These are phyloP conservation scores for Colletotrichum truncatum DNA, from an alignment of 2,329 filamentous ascomycete genomes.

Conservation along the genomic window DNA sequence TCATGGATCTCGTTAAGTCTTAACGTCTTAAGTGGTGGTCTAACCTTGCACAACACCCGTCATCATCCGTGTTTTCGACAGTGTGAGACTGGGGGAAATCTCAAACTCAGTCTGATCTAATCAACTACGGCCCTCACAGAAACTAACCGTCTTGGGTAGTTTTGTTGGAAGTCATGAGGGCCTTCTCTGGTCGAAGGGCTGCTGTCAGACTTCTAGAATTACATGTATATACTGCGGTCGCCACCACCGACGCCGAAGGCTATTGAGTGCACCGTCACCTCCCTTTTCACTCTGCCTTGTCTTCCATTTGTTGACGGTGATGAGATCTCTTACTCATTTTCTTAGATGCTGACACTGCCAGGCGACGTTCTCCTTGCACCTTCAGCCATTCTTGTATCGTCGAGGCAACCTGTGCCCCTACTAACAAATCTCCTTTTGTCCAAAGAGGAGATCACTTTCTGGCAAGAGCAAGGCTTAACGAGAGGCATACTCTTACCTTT, in stretches of 20 bases:
- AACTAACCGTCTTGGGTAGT: conserved; percentile 25
- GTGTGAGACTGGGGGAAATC: conserved; percentile 45
- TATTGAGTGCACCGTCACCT: not conserved
- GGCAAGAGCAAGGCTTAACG: not conserved
- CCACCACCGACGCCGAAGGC: not conserved
- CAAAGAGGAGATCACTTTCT: not conserved
- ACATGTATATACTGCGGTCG: conserved; percentile 14
- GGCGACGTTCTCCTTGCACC: no score
- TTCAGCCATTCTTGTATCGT: not conserved
- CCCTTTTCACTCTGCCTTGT: not conserved
- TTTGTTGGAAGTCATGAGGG: conserved; percentile 33
- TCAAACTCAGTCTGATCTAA: conserved; percentile 31
- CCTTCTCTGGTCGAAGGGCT: not conserved
- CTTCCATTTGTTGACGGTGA: not conserved
- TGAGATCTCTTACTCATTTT: not conserved
- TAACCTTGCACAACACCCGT: conserved; percentile 47
- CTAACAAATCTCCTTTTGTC: not conserved
- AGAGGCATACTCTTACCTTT: not conserved
- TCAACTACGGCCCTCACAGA: conserved; percentile 1
- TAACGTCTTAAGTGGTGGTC: conserved; percentile 6
- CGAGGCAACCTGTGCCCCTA: not conserved
- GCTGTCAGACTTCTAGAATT: not conserved
- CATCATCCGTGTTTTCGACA: conserved; percentile 39
- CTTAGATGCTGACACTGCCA: no score
- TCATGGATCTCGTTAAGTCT: not conserved